Base-by-base conservation (phyloP, 148 eudicot species). In the Rhododendron mucronatum region DNA sequence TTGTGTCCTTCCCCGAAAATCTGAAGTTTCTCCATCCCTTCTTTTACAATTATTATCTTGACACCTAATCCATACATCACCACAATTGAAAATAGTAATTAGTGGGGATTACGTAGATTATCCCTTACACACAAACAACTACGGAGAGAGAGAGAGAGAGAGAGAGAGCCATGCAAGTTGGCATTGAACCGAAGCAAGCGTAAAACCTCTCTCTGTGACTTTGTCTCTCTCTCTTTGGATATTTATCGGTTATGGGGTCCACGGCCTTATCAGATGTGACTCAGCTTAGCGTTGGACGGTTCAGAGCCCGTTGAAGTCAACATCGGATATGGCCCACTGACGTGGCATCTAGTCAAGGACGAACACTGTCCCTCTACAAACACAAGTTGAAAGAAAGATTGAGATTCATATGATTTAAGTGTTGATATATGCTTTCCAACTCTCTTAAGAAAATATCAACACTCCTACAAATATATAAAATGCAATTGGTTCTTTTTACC, bases 1-100 rank as follows among this genome's bases (percentile, higher is more conserved):
- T 84, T 67, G 90, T 84, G 97, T 93, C 97, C 97, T 94, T 92
- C 84, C 86, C 87, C 86, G 89, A 82, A 86, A 93, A 83, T 78
- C 55, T 37, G 41, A 69, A 44, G 21, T 23, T 74, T 86, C 33
- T 12, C 3, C 30, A 11, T 0, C 21, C 44, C 65, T n/a, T 33
- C n/a, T 14, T 59, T 65, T 26, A 15, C 13, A 85, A 63, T 51
- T 78, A 33, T 45, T 21, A 18, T 28, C 65, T 37, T 50, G 71
- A 39, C 20, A 45, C 33, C 30, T 45, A 47, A 26, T 16, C 30
- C 13, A 3, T 2, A 23, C 71, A 7, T 23, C 71, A 63, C 14
- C 13, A 26, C 11, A 16, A 80, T 48, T n/a, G 45, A 48, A 80
- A 50, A 26, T 1, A 14, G 5, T 28, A 80, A 28, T 5, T 28